phyloP scores from a whole-genome alignment of 2,329 filamentous ascomycete genomes.

The Falciphora oryzae region DNA sequence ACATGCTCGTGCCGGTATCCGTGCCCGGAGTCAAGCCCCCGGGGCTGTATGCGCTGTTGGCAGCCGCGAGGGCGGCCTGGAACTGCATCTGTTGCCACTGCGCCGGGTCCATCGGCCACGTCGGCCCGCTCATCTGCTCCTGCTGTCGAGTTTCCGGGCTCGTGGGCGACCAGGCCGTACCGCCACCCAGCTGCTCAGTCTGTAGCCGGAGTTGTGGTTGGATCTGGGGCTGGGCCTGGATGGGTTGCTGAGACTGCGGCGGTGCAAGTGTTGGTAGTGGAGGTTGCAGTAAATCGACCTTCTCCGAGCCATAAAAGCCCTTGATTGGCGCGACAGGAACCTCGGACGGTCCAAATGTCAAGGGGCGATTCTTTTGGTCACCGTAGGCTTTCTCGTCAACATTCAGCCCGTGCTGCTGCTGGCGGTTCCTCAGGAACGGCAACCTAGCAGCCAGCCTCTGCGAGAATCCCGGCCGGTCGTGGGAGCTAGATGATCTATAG shows the following conservation, averaged over 20 bases:
- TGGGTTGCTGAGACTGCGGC: constrained; percentile 4
- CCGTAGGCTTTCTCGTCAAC: constrained; percentile 20
- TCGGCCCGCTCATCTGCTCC: background rate
- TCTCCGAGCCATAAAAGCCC: constrained; percentile 18
- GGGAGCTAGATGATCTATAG: background rate
- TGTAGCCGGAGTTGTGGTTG: constrained; percentile 1
- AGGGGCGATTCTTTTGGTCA: constrained; percentile 12
- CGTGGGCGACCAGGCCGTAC: background rate
- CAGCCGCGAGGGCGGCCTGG: background rate
- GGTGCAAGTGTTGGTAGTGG: constrained; percentile 5
- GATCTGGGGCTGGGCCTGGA: background rate
- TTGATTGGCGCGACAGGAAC: constrained; percentile 9
- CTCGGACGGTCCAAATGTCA: constrained; percentile 19
- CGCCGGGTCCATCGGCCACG: background rate
- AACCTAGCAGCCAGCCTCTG: constrained; percentile 24
- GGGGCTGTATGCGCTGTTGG: background rate
- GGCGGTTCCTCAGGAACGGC: constrained; percentile 27
- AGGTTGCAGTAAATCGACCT: constrained; percentile 14
- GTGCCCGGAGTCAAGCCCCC: constrained; percentile 3
- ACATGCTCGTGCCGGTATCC: constrained; percentile 11
- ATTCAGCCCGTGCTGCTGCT: constrained; percentile 22
- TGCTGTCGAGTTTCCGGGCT: background rate
- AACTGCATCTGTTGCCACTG: constrained; percentile 4
- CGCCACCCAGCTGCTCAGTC: background rate
- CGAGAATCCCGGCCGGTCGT: background rate